A percentile compares a stretch with the other conserved stretches of the same genome.
These are phyloP conservation scores for Erodium trifolium DNA, from an alignment of 441 rosid species.

Conservation along the genomic window DNA sequence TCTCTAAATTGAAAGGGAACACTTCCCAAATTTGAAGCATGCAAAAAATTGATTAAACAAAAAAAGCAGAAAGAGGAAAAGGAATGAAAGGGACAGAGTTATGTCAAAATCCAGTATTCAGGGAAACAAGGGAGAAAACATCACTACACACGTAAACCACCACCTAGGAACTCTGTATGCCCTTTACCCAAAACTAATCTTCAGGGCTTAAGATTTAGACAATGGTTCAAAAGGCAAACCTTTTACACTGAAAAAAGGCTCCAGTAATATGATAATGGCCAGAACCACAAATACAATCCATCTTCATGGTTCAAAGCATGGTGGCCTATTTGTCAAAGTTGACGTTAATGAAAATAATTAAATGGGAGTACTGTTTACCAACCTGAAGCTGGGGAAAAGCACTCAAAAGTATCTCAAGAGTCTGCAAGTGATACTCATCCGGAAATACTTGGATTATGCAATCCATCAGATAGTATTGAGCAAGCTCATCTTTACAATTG, in stretches of 20 bases:
- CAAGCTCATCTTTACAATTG: conserved; percentile 93
- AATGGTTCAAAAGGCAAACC: neutral
- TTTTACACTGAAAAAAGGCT: neutral
- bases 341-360: neutral
- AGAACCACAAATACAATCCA: neutral
- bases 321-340: neutral
- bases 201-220: neutral
- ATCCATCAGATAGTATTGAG: conserved; percentile 90
- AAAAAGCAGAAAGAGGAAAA: neutral
- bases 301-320: neutral
- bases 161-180: neutral
- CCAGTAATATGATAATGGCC: neutral
- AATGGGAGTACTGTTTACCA: conserved; percentile 12
- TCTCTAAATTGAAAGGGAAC: neutral
- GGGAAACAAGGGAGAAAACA: neutral
- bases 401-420: conserved; percentile 82
- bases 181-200: neutral
- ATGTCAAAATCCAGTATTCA: neutral
- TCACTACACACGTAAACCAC: neutral
- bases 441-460: conserved; percentile 98
- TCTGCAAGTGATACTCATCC: conserved; percentile 98
- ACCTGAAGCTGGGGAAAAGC: conserved; percentile 99
- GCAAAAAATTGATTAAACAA: neutral
- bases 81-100: neutral
- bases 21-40: neutral